Base-by-base conservation (phyloP, 139 green algal species). In the Pycnococcus provasolii region DNA sequence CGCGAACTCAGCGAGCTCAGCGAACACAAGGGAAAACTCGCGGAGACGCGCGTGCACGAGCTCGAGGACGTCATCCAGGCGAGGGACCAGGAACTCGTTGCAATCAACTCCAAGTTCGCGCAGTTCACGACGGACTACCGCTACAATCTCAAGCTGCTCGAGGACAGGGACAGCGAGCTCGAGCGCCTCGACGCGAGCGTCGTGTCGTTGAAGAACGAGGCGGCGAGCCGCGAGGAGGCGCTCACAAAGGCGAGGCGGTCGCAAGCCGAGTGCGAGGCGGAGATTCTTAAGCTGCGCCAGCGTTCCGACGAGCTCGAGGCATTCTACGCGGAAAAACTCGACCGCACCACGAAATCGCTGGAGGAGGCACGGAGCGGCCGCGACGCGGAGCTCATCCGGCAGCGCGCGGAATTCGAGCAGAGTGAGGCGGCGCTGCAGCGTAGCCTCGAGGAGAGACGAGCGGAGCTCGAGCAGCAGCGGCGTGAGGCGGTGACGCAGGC, bases 121-220 rank as follows among this genome's bases (percentile, higher is more conserved):
- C 53, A 60, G 53, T 26, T 60, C 53, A 60, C 53, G 53, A 15
- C 7, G 6, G 53, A 60, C 13, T 60, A 43, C 53, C 39, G 8
- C 15, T 60, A 60, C 53, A 60, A 60, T 26, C 53, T 60, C 6
- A 60, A 60, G 53, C 53, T 60, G 15, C 6, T 60, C 53, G 53
- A 15, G 6, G 53, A 60, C 6, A 8, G 53, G 6, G 53, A 60
- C 53, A n/a, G 15, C 15, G 53, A 60, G 53, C 8, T 60, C 15
- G 53, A 60, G 53, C 7, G 53, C 4, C 53, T 60, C 15, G 53
- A 60, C 53, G 53, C 53, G 15, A n/a, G 15, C 53, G 13, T 60
- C 1, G 53, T 15, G 8, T 41, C 53, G 53, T 37, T 5, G 8
- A 8, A n/a, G 6, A n/a, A 15, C 6, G 13, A 8, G 8, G 53